phyloP scores from a whole-genome alignment of 805 yeast genomes.

The Saccharomyces cerevisiae region DNA sequence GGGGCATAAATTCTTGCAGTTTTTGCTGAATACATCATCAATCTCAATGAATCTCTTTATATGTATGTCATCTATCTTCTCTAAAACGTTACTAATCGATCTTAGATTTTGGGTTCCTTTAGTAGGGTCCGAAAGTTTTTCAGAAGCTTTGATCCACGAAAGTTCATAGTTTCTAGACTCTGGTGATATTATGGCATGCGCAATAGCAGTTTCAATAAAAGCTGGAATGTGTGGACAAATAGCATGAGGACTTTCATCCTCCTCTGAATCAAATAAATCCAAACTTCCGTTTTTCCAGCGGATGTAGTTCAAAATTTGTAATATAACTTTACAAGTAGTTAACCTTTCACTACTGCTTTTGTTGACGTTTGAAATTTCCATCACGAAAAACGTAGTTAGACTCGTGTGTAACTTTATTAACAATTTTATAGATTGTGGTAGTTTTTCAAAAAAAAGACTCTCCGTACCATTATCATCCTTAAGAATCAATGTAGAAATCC shows the following conservation, averaged over 20 bases:
- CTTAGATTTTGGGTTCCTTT: slow-evolving; percentile 19
- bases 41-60: slow-evolving; percentile 27
- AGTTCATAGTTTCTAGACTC: slow-evolving; percentile 63
- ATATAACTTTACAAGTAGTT: slow-evolving; percentile 58
- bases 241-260: slow-evolving; percentile 10
- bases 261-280: slow-evolving; percentile 37
- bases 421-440: slow-evolving; percentile 65
- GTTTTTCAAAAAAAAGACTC: slow-evolving; percentile 36
- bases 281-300: slow-evolving; percentile 58
- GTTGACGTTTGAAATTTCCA: slow-evolving; percentile 57
- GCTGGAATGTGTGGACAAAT: slow-evolving; percentile 61
- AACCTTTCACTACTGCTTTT: slow-evolving; percentile 53
- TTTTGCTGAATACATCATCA: slow-evolving; percentile 29
- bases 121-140: slow-evolving; percentile 12
- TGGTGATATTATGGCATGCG: slow-evolving; percentile 68
- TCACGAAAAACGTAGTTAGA: slow-evolving; percentile 52
- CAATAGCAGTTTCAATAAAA: slow-evolving; percentile 71
- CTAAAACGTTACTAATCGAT: slow-evolving; percentile 22
- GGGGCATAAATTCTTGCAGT: slow-evolving; percentile 50
- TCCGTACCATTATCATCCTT: slow-evolving; percentile 31
- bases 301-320: slow-evolving; percentile 56
- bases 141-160: slow-evolving; percentile 59
- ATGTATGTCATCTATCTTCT: slow-evolving; percentile 14
- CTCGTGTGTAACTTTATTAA: slow-evolving; percentile 60
- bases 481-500: slow-evolving; percentile 50